phyloP scores from a whole-genome alignment of 176 grass and related monocot species.

The Pontederia paniculata region DNA sequence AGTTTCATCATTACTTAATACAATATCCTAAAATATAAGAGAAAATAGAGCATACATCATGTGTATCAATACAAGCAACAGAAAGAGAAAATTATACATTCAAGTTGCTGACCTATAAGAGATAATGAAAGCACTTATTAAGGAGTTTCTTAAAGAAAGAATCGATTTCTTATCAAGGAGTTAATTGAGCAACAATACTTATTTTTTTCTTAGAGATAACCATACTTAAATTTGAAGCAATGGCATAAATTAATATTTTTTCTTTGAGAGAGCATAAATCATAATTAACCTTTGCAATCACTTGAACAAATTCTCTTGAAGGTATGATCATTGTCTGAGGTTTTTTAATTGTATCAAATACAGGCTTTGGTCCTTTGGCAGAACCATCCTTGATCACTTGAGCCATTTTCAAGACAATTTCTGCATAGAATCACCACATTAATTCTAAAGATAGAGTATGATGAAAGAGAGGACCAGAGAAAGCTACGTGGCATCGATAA shows the following conservation, averaged over 20 bases:
- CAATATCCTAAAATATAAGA: conserved; percentile 39
- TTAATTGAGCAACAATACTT: too few species aligned
- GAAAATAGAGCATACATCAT: conserved; percentile 20
- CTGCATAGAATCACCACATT: conserved; percentile 30
- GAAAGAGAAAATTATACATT: neutral
- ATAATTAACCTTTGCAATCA: conserved; percentile 72
- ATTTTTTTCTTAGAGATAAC: too few species aligned
- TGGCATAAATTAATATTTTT: too few species aligned
- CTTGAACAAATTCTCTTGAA: conserved; percentile 69
- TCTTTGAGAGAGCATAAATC: neutral
- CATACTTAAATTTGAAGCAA: too few species aligned
- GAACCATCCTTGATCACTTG: conserved; percentile 60
- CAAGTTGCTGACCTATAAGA: too few species aligned
- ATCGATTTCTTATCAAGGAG: too few species aligned
- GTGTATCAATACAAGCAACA: neutral
- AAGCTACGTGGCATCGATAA: neutral
- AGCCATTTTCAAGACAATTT: conserved; percentile 92
- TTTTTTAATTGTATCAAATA: conserved; percentile 43
- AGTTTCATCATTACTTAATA: conserved; percentile 56
- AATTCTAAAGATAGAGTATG: conserved; percentile 14
- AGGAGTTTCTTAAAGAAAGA: too few species aligned
- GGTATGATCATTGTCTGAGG: conserved; percentile 85
- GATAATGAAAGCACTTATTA: too few species aligned
- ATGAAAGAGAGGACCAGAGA: neutral
- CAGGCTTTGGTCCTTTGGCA: conserved; percentile 34